phyloP scores from a whole-genome alignment of 768 basidiomycete genomes.

The Lentinula lateritia region DNA sequence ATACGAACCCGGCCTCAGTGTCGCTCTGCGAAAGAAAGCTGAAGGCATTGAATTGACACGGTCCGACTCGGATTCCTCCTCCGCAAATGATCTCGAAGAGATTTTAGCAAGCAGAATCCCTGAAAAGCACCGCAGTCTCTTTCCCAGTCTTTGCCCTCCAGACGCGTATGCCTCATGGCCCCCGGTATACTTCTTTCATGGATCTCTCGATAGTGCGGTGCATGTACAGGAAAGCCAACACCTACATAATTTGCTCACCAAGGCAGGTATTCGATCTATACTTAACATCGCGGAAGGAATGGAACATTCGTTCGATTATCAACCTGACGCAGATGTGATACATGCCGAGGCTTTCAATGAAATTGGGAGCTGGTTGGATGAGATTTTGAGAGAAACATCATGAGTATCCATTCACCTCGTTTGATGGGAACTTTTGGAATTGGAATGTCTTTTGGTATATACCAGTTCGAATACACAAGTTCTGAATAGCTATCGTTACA shows the following conservation, averaged over 20 bases:
- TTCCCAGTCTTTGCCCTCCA: slow-evolving; percentile 39
- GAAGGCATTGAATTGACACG: not conserved
- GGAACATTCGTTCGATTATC: slow-evolving; percentile 37
- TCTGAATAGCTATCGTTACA: too few species aligned
- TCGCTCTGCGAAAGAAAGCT: slow-evolving; percentile 26
- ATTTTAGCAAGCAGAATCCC: slow-evolving; percentile 23
- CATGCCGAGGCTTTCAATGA: slow-evolving; percentile 14
- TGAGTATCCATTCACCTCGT: not conserved
- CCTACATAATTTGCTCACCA: slow-evolving; percentile 18
- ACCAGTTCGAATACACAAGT: too few species aligned
- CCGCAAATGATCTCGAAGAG: not conserved
- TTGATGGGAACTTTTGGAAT: too few species aligned
- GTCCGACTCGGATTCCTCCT: not conserved
- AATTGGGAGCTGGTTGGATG: slow-evolving; percentile 17
- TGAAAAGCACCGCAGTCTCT: slow-evolving; percentile 26
- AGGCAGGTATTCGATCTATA: slow-evolving; percentile 19
- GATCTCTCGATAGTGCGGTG: slow-evolving; percentile 3
- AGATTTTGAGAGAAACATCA: not conserved
- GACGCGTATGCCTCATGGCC: slow-evolving; percentile 18
- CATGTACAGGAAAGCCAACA: slow-evolving; percentile 22
- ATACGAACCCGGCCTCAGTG: slow-evolving; percentile 43
- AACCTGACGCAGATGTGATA: slow-evolving; percentile 19
- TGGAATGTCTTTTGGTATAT: too few species aligned
- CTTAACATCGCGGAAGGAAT: slow-evolving; percentile 19
- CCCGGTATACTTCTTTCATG: slow-evolving; percentile 9